Evolutionary conservation across 2,329 filamentous ascomycete species (phyloP), one percentile per base, ranked within the genome.

Genomic region (Diatrype stigma): DNA sequence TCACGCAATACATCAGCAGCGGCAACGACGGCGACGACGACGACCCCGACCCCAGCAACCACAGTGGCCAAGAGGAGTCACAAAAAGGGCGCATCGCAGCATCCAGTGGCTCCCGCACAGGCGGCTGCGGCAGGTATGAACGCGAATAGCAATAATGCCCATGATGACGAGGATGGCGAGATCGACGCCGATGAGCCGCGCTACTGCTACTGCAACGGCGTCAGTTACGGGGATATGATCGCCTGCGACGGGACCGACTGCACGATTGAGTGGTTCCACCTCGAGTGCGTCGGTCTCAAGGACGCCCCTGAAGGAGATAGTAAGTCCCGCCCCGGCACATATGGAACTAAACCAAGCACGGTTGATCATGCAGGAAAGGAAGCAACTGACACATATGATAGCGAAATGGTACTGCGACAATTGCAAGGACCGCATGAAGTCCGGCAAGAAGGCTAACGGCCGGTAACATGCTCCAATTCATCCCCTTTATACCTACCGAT

Each of bases 141-240:
- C 51, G 66, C 68, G 2, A 71, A 67, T 37, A 73, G 14, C 40
- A 44, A 70, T 49, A 75, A 71, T 55, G 67, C 69, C 50, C 71
- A 71, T 38, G 72, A 70, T 30, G 73, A 77, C 12, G 73, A 73
- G 5, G 85, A 83, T 12, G 82, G 84, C 7, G 83, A 87, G 34
- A 75, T 78, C 35, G 85, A 87, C 54, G 82, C 79, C 3, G 82
- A 88, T 56, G 88, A 92, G 65, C 86, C 84, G 35, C 77, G 83
- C 14, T 92, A 92, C 67, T 90, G 89, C 68, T 89, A 89, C 70
- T 91, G 89, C 67, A 87, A 90, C 60, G 81, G 85, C 45, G 84
- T 90, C 49, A 90, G 87, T 62, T 92, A 90, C 63, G 88, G 89
- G 19, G 87, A 90, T 70, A 92, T 92, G 89, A 87, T 92, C 42